phyloP scores from a whole-genome alignment of 768 basidiomycete species.

The Macrolepiota albuminosa region DNA sequence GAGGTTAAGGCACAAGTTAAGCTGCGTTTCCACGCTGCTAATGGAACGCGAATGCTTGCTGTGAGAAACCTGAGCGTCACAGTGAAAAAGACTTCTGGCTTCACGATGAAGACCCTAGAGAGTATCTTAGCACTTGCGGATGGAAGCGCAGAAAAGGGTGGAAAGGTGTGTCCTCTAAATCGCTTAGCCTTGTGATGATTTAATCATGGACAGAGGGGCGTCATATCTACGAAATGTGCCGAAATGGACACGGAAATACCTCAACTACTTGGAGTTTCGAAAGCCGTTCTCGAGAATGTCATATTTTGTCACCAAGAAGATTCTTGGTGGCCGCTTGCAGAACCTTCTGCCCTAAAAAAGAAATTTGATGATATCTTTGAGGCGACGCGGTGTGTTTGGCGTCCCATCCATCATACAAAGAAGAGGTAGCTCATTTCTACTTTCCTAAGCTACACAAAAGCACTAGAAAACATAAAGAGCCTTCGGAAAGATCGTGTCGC shows the following conservation, averaged over 20 bases:
- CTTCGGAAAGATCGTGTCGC: slow-evolving; percentile 87
- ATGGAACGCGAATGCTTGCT: slow-evolving; percentile 86
- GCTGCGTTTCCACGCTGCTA: slow-evolving; percentile 86
- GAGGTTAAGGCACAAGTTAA: slow-evolving; percentile 99
- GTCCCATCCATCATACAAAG: neutral
- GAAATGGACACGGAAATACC: slow-evolving; percentile 97
- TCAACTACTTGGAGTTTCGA: slow-evolving; percentile 88
- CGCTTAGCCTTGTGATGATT: neutral
- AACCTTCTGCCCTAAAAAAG: slow-evolving; percentile 90
- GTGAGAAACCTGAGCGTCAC: slow-evolving; percentile 90
- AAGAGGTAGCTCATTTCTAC: slow-evolving; percentile 1
- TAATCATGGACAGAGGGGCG: slow-evolving; percentile 52
- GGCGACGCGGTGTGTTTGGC: slow-evolving; percentile 71
- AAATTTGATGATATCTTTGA: slow-evolving; percentile 99
- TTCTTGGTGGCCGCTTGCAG: slow-evolving; percentile 95
- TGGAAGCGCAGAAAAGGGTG: slow-evolving; percentile 55
- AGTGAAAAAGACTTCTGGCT: slow-evolving; percentile 78
- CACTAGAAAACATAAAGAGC: slow-evolving; percentile 85
- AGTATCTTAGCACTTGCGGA: slow-evolving; percentile 78
- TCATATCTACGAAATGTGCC: slow-evolving; percentile 95
- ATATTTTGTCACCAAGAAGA: slow-evolving; percentile 99
- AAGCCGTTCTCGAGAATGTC: slow-evolving; percentile 97
- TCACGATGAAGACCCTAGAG: slow-evolving; percentile 98
- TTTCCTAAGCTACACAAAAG: slow-evolving; percentile 83
- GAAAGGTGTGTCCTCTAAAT: slow-evolving; percentile 55